Conservation (phyloP, 176 grass and related monocot species). For the Stipa capillata region DNA sequence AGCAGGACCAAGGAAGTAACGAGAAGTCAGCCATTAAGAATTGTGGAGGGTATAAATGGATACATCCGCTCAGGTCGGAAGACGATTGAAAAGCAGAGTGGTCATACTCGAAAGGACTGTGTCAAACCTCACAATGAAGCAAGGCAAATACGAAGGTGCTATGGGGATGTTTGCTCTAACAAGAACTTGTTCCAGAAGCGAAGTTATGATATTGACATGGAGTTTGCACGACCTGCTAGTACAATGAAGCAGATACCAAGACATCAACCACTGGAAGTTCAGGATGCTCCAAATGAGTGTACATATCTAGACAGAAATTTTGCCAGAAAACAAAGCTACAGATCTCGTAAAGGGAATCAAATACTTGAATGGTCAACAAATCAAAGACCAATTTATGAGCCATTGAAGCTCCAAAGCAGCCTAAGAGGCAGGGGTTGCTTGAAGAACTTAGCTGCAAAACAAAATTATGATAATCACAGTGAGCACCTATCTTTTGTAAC, state of each 20-base stretch:
- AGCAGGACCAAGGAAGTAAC: neutral
- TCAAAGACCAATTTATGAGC: neutral
- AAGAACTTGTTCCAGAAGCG: slow-evolving; percentile 1
- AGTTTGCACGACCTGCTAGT: neutral
- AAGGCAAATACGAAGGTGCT: slow-evolving; percentile 4
- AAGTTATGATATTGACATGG: neutral
- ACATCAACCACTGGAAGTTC: slow-evolving; percentile 3
- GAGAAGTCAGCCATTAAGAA: neutral
- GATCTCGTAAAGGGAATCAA: neutral
- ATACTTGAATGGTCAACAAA: neutral
- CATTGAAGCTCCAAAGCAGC: slow-evolving; percentile 16
- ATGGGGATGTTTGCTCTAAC: slow-evolving; percentile 11
- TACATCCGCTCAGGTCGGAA: neutral
- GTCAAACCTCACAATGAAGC: neutral
- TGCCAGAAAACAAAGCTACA: neutral
- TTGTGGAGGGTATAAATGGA: neutral
- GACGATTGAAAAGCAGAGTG: slow-evolving; percentile 8
- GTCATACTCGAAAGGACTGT: neutral
- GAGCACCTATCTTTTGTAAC: neutral
- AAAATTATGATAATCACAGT: slow-evolving; percentile 1
- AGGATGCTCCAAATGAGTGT: neutral
- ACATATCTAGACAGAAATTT: neutral
- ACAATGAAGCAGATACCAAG: neutral
- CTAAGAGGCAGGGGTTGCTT: neutral
- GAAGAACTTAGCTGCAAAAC: slow-evolving; percentile 15